A percentile compares a stretch with the other conserved stretches of the same genome.
phyloP scores from a whole-genome alignment of 805 yeast genomes.

The Cyberlindnera nakhonratchasimensis region DNA sequence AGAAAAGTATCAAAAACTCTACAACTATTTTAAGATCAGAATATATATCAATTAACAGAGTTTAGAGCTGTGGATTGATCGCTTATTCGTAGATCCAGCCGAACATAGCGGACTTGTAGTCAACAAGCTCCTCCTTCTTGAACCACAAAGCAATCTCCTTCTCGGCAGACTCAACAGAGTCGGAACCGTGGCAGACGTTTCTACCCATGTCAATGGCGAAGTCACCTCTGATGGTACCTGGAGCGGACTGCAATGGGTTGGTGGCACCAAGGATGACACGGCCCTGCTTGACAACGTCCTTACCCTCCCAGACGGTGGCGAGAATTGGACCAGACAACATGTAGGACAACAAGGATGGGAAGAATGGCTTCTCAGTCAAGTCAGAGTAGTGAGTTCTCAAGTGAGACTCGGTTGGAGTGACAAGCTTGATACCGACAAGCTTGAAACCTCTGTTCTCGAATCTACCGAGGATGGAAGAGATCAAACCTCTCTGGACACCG shows the following conservation, averaged over 20 bases:
- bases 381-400: slow-evolving; percentile 95
- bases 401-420: slow-evolving; percentile 79
- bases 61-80: not conserved
- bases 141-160: slow-evolving; percentile 97
- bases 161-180: slow-evolving; percentile 96
- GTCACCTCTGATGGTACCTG: slow-evolving; percentile 99
- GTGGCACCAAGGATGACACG: slow-evolving; percentile 98
- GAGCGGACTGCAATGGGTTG: slow-evolving; percentile 94
- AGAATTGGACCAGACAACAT: slow-evolving; percentile 98
- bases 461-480: slow-evolving; percentile 84
- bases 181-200: slow-evolving; percentile 99
- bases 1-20: not conserved
- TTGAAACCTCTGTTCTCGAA: slow-evolving; percentile 98
- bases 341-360: slow-evolving; percentile 93
- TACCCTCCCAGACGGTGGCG: slow-evolving; percentile 99
- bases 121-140: slow-evolving; percentile 93
- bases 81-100: slow-evolving; percentile 92
- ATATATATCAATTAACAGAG: not conserved
- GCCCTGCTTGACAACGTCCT: slow-evolving; percentile 98
- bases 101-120: slow-evolving; percentile 81
- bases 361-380: slow-evolving; percentile 93
- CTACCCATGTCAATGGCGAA: slow-evolving; percentile 98
- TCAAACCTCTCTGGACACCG: slow-evolving; percentile 99
- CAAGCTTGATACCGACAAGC: slow-evolving; percentile 92
- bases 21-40: not conserved